Percentiles rank a stretch among this genome's conserved stretches.
Evolutionary conservation across 441 rosid genomes (phyloP).

Genomic region (Gossypium aridum): DNA sequence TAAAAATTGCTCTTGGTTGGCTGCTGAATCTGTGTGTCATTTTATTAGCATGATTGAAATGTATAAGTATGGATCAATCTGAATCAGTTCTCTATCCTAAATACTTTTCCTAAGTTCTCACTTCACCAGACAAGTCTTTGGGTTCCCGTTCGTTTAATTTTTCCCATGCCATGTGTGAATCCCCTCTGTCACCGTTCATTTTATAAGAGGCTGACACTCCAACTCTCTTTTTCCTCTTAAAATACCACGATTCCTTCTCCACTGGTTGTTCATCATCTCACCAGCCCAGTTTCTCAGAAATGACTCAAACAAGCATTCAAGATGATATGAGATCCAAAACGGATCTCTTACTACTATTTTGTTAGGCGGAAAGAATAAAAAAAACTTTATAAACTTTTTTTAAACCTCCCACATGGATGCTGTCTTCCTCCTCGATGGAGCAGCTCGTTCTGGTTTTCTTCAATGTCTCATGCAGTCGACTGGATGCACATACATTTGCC

Average conservation of each 20-base stretch:
- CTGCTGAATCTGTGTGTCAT: conserved; percentile 5
- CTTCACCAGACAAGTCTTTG: conserved; percentile 1
- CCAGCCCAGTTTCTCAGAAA: neutral
- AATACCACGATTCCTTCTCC: neutral
- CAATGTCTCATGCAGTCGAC: conserved; percentile 38
- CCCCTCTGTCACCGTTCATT: neutral
- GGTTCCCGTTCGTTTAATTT: neutral
- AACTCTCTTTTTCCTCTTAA: too few relatives aligned
- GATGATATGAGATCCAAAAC: neutral
- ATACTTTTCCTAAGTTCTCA: conserved; percentile 17
- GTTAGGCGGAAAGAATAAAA: neutral
- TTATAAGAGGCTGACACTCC: neutral
- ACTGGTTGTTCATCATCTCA: neutral
- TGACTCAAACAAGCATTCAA: neutral
- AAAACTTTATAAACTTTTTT: neutral
- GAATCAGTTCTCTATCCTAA: neutral
- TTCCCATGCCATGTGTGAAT: neutral
- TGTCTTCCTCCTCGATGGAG: conserved; percentile 35
- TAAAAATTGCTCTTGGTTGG: neutral
- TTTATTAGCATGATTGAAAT: too few relatives aligned
- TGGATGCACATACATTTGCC: conserved; percentile 56
- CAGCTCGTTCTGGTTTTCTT: conserved; percentile 36
- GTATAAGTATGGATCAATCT: neutral
- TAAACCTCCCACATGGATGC: conserved; percentile 42
- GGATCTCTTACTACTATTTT: conserved; percentile 7